Conservation (phyloP, 805 yeast species). For the Clavispora asparagi region DNA sequence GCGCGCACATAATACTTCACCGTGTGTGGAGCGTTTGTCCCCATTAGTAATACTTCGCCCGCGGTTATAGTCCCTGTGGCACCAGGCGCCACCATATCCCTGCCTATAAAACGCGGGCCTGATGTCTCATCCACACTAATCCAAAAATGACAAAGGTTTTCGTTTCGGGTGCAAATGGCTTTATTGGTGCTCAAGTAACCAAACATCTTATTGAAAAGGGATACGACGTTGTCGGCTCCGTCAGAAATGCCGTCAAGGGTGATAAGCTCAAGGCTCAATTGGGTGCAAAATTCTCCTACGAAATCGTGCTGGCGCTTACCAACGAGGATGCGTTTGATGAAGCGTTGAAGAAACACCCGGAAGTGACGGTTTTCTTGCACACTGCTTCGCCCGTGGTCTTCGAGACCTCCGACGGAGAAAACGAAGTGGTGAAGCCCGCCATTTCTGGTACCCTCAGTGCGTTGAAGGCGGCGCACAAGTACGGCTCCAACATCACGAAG, state of each 20-base stretch:
- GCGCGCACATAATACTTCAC: too few species aligned
- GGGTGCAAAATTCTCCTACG: background rate
- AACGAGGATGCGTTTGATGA: constrained; percentile 26
- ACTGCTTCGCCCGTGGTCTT: constrained; percentile 57
- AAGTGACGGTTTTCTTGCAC: constrained; percentile 51
- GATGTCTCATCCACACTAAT: too few species aligned
- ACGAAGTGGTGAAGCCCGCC: constrained; percentile 53
- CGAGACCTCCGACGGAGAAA: constrained; percentile 40
- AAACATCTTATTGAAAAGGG: background rate
- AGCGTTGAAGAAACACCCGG: constrained; percentile 43
- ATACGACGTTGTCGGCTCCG: constrained; percentile 2
- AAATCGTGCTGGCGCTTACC: background rate
- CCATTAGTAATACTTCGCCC: too few species aligned
- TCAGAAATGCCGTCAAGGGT: background rate
- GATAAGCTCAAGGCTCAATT: background rate
- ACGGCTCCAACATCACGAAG: constrained; percentile 6
- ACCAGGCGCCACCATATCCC: too few species aligned
- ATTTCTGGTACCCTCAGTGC: constrained; percentile 19
- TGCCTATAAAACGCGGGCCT: too few species aligned
- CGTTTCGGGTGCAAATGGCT: constrained; percentile 3
- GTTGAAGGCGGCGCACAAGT: constrained; percentile 6
- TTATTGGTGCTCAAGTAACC: background rate
- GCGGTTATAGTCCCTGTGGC: too few species aligned
- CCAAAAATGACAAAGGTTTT: background rate
- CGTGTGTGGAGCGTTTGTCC: too few species aligned